phyloP scores from a whole-genome alignment of 1,284 basidiomycete species.

The Marasmius fiardii region DNA sequence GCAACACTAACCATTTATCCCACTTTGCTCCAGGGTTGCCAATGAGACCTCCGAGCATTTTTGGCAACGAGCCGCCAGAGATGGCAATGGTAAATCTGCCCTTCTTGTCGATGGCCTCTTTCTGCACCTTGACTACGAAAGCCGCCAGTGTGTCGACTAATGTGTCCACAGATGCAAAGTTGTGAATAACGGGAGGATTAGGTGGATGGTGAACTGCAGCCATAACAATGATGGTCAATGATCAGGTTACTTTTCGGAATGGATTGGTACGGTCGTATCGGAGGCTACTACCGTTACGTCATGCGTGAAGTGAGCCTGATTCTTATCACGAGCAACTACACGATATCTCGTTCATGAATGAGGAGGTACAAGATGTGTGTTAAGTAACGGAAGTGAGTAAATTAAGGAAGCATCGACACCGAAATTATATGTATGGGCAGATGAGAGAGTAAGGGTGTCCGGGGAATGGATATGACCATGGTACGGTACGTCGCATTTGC shows the following conservation, averaged over 20 bases:
- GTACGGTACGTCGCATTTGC: too few relatives aligned
- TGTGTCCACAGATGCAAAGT: constrained; percentile 58
- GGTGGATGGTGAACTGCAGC: constrained; percentile 42
- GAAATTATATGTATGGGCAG: constrained; percentile 11
- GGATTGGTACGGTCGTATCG: background rate
- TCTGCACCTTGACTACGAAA: constrained; percentile 88
- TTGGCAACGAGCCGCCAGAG: constrained; percentile 91
- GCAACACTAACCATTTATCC: constrained; percentile 79
- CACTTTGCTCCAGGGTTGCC: constrained; percentile 79
- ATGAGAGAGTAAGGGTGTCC: constrained; percentile 12
- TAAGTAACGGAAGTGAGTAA: constrained; percentile 20
- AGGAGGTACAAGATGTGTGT: constrained; percentile 3
- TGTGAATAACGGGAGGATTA: constrained; percentile 71
- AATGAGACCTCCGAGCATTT: constrained; percentile 77
- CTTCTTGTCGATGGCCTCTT: constrained; percentile 85
- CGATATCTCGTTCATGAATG: background rate
- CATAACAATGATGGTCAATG: constrained; percentile 3
- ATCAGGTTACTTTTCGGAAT: background rate
- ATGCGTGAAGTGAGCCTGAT: too few relatives aligned
- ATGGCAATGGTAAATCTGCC: constrained; percentile 90
- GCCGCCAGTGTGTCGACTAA: constrained; percentile 69
- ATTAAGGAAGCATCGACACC: constrained; percentile 6
- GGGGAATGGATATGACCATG: background rate
- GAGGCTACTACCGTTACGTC: background rate
- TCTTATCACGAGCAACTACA: background rate